A percentile compares a stretch with the other conserved stretches of the same genome.
phyloP scores from a whole-genome alignment of 2,329 filamentous ascomycete genomes.

The Penicillium sp. region DNA sequence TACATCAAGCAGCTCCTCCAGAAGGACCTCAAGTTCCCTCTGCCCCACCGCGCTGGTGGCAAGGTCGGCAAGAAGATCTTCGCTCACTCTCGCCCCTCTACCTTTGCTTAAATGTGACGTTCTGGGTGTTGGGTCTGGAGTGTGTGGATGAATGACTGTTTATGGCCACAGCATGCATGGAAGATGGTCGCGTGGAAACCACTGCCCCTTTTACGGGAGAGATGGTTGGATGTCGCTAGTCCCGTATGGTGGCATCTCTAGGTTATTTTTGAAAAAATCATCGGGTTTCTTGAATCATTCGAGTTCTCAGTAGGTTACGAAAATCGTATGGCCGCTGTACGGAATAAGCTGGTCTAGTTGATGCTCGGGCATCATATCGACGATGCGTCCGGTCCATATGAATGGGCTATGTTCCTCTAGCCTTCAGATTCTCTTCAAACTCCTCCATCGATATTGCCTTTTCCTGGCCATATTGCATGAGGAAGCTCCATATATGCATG shows the following conservation, averaged over 20 bases:
- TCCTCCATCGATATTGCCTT: background rate
- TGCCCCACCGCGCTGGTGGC: slow-evolving; percentile 83
- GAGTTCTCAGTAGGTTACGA: slow-evolving; percentile 10
- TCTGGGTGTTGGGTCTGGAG: slow-evolving; percentile 36
- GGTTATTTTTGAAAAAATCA: slow-evolving; percentile 42
- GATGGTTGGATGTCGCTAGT: slow-evolving; percentile 43
- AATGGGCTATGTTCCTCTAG: background rate
- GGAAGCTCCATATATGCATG: background rate
- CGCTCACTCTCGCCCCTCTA: slow-evolving; percentile 87
- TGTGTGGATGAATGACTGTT: slow-evolving; percentile 45
- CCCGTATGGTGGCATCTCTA: slow-evolving; percentile 41
- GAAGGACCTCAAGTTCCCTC: slow-evolving; percentile 97
- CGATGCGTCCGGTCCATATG: background rate
- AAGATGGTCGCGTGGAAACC: slow-evolving; percentile 38
- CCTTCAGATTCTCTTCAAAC: background rate
- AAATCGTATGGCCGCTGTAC: background rate
- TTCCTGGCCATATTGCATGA: background rate
- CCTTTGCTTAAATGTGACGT: slow-evolving; percentile 79
- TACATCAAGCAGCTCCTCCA: slow-evolving; percentile 98
- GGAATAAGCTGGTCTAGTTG: background rate
- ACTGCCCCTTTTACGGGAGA: slow-evolving; percentile 36
- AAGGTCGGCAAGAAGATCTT: slow-evolving; percentile 91
- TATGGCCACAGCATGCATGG: slow-evolving; percentile 45
- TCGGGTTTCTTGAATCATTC: slow-evolving; percentile 32
- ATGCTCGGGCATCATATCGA: background rate